These are phyloP conservation scores for Mycosarcoma mackinlayi DNA, from an alignment of 1,284 basidiomycete genomes.

Conservation along the genomic window DNA sequence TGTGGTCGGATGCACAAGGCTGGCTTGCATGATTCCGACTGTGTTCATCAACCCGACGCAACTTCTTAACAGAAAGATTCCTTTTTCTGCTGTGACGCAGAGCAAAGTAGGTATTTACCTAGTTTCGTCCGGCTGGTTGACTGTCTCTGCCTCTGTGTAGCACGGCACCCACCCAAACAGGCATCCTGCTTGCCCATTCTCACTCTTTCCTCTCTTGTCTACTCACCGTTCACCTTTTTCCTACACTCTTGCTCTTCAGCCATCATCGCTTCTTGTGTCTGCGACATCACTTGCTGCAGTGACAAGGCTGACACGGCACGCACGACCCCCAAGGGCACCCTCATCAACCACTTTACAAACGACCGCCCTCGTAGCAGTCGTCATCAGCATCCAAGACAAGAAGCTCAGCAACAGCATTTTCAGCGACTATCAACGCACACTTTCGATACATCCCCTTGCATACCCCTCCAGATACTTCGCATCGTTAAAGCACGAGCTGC, in stretches of 20 bases:
- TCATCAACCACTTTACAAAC: no score
- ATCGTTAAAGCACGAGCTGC: not conserved
- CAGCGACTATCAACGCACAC: no score
- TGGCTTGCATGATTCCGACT: no score
- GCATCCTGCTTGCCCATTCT: not conserved
- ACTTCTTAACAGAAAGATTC: not conserved
- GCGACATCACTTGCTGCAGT: not conserved
- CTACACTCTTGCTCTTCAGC: conserved; percentile 1
- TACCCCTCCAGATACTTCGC: not conserved
- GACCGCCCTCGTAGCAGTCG: no score
- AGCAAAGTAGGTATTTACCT: not conserved
- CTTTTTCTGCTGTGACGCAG: not conserved
- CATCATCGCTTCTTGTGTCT: not conserved
- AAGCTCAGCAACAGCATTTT: no score
- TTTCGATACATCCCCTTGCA: not conserved
- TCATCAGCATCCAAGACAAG: no score
- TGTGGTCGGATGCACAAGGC: no score
- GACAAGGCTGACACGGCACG: no score
- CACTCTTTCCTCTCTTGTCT: not conserved
- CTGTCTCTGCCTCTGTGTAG: not conserved
- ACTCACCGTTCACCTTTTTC: not conserved
- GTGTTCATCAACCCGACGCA: not conserved
- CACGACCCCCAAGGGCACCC: no score
- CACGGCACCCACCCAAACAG: conserved; percentile 12
- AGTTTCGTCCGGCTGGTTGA: no score